A percentile compares a stretch with the other conserved stretches of the same genome.
These are phyloP conservation scores for Furcasterigmium furcatum DNA, from an alignment of 2,329 filamentous ascomycete genomes.

Conservation along the genomic window DNA sequence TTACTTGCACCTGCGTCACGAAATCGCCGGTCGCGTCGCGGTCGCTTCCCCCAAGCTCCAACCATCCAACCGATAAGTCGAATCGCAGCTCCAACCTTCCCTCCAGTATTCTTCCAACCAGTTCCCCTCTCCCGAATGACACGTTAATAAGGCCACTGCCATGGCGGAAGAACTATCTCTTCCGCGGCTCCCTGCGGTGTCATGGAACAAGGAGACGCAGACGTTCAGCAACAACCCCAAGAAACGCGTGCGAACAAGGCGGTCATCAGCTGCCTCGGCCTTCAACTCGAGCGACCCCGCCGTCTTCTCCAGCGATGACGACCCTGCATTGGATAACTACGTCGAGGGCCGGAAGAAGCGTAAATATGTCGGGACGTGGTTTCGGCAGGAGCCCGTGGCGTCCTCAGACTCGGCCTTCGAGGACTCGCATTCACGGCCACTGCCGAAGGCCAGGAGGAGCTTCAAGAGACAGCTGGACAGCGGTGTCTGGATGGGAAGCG, in stretches of 20 bases:
- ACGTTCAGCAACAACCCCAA: slow-evolving; percentile 33
- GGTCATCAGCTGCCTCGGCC: slow-evolving; percentile 20
- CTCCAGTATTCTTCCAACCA: background rate
- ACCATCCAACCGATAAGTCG: background rate
- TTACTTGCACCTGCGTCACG: slow-evolving; percentile 4
- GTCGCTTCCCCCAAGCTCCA: background rate
- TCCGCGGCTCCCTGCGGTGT: slow-evolving; percentile 32
- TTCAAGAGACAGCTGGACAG: slow-evolving; percentile 63
- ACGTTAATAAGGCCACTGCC: background rate
- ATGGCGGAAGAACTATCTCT: slow-evolving; percentile 40
- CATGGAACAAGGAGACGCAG: slow-evolving; percentile 34
- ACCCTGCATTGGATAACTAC: slow-evolving; percentile 65
- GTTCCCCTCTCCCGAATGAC: background rate
- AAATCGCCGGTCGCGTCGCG: background rate
- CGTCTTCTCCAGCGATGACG: slow-evolving; percentile 71
- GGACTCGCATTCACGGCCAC: slow-evolving; percentile 27
- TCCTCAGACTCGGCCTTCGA: slow-evolving; percentile 46
- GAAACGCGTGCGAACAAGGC: slow-evolving; percentile 32
- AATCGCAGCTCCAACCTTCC: background rate
- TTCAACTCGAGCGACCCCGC: slow-evolving; percentile 67
- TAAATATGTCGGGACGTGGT: slow-evolving; percentile 66
- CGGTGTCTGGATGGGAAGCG: slow-evolving; percentile 66
- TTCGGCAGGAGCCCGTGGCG: slow-evolving; percentile 48
- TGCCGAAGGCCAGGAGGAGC: slow-evolving; percentile 43
- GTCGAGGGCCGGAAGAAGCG: slow-evolving; percentile 55